Conservation (phyloP, 169 alveolate genomes). For the Perkinsus olseni region DNA sequence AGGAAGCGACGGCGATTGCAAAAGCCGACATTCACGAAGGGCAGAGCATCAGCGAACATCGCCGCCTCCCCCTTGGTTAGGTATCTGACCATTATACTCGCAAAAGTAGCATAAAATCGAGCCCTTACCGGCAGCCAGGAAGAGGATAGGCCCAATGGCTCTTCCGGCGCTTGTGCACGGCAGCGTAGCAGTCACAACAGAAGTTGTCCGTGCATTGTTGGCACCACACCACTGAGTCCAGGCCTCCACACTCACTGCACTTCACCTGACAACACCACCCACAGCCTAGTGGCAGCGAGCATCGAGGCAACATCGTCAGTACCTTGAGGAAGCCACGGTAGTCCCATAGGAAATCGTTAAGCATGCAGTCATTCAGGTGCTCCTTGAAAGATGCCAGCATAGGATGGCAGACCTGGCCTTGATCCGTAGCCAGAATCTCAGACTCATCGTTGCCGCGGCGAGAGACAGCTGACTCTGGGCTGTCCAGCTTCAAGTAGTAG, state of each 20-base stretch:
- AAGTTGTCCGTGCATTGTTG: slow-evolving; percentile 8
- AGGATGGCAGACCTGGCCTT: slow-evolving; percentile 4
- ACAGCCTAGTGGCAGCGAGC: background rate
- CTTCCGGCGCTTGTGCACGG: slow-evolving; percentile 1
- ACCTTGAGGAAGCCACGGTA: slow-evolving; percentile 8
- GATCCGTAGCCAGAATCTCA: background rate
- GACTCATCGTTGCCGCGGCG: background rate
- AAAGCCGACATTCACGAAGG: slow-evolving; percentile 3
- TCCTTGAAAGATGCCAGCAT: background rate
- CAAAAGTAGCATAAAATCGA: background rate
- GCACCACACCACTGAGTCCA: slow-evolving; percentile 4
- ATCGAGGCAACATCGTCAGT: too few species aligned
- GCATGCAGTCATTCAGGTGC: slow-evolving; percentile 8
- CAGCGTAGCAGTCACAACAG: background rate
- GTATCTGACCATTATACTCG: background rate
- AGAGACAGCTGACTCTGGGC: background rate
- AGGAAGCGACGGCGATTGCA: background rate
- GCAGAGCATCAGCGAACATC: background rate
- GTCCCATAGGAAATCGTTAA: slow-evolving; percentile 15
- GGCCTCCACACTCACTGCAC: slow-evolving; percentile 1
- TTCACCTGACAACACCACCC: background rate
- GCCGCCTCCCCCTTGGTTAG: background rate
- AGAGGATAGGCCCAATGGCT: slow-evolving; percentile 8
- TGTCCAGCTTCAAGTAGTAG: background rate
- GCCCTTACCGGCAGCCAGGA: slow-evolving; percentile 13